phyloP scores from a whole-genome alignment of 1,284 basidiomycete species.

The Waitea zeae region DNA sequence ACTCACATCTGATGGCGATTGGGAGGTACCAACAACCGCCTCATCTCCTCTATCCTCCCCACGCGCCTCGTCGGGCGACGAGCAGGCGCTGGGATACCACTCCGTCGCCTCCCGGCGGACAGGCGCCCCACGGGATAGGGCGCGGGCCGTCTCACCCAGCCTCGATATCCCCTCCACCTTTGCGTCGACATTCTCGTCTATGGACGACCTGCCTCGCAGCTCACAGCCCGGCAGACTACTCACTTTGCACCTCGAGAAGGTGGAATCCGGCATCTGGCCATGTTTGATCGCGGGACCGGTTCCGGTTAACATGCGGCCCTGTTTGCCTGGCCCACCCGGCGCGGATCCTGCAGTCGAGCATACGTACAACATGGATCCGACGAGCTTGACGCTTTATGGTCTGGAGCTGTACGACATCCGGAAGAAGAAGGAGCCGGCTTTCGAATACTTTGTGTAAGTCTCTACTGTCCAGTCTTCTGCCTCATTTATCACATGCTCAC shows the following conservation, averaged over 20 bases:
- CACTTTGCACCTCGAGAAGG: conserved; percentile 62
- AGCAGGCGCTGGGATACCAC: conserved; percentile 11
- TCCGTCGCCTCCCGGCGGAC: conserved; percentile 5
- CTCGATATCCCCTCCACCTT: conserved; percentile 45
- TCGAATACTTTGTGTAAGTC: conserved; percentile 62
- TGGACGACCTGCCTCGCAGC: conserved; percentile 44
- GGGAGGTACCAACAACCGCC: conserved; percentile 7
- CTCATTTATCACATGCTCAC: conserved; percentile 3
- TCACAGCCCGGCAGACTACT: conserved; percentile 48
- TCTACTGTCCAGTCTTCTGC: conserved; percentile 1
- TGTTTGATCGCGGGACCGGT: conserved; percentile 57
- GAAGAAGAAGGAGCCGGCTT: conserved; percentile 53
- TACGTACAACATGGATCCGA: conserved; percentile 68
- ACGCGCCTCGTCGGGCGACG: conserved; percentile 37
- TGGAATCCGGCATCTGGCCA: conserved; percentile 64
- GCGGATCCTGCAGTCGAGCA: conserved; percentile 35
- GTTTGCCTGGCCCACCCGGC: conserved; percentile 31
- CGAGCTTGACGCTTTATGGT: conserved; percentile 50
- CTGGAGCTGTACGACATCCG: conserved; percentile 56
- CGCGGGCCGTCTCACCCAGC: conserved; percentile 28
- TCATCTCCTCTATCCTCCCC: conserved; percentile 40
- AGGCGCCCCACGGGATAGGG: conserved; percentile 29
- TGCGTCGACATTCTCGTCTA: conserved; percentile 40
- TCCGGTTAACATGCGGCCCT: conserved; percentile 32
- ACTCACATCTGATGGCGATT: conserved; percentile 47